Evolutionary conservation across 192 early-diverging fungal species (phyloP), one percentile per base, ranked within the genome.

Genomic region (Lobosporangium transversale): DNA sequence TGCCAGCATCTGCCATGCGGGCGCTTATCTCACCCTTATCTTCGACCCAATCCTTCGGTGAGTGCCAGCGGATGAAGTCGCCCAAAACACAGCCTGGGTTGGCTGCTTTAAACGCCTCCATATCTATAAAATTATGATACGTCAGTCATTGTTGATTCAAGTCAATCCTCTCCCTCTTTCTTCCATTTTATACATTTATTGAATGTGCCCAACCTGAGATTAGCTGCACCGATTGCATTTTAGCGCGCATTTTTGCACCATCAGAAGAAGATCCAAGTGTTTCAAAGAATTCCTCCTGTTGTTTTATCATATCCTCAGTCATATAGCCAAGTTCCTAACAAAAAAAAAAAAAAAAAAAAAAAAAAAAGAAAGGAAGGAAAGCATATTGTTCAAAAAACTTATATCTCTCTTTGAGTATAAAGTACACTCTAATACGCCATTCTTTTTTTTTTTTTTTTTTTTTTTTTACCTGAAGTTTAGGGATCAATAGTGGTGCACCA

Each of bases 61-160:
- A 96, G 71, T 95, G 92, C 95, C 95, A 97, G 45, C 95, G 87
- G 20, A 97, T 91, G 85, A 97, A 97, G 51, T 97, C 95, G 9
- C 90, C 93, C 32, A 97, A 58, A 2, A 66, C 66, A 51, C 87
- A 86, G 14, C 85, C 81, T 0, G 95, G 93, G 67, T 97, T 97
- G 10, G 95, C 95, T 4, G 95, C 95, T 67, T 97, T 97, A 79
- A 97, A 97, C 17, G 94, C 90, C 66, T 92, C 83, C 94, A 97
- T 95, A 66, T 97, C 94, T 61, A 58, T 12, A 26, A 57, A 23
- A 29, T 40, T 7, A 40, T 14, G 14, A 40, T 10, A 40, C 8
- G 37, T 40, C 37, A 40, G 37, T 10, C n/a, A n/a, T n/a, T n/a
- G n/a, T n/a, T n/a, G n/a, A n/a, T n/a, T n/a, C n/a, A n/a, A n/a